Evolutionary conservation across 495 filamentous ascomycete genomes (phyloP).

Genomic region (Penicillium canariense): DNA sequence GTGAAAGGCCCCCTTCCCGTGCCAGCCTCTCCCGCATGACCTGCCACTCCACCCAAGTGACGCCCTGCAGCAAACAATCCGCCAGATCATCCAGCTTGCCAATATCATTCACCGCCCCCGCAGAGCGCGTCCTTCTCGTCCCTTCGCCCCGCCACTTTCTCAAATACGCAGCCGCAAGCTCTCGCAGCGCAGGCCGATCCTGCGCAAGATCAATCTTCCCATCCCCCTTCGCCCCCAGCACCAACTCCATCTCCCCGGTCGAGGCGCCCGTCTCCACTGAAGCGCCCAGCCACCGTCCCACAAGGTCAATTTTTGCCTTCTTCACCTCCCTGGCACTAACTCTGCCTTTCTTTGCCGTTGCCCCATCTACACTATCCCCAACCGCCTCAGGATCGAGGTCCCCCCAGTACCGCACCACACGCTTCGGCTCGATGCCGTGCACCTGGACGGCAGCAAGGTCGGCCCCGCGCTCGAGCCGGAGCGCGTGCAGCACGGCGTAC

Average conservation of each 20-base stretch:
- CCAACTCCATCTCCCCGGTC: not conserved
- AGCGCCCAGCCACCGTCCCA: constrained; percentile 52
- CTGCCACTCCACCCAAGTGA: constrained; percentile 86
- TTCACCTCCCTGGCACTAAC: constrained; percentile 44
- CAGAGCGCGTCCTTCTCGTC: constrained; percentile 21
- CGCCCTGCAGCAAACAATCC: constrained; percentile 82
- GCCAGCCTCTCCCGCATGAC: constrained; percentile 55
- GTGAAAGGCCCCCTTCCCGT: not conserved
- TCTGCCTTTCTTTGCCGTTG: constrained; percentile 26
- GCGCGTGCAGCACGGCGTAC: constrained; percentile 66
- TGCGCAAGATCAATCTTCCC: constrained; percentile 25
- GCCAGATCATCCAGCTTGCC: constrained; percentile 87
- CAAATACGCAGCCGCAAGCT: constrained; percentile 46
- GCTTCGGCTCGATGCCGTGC: constrained; percentile 38
- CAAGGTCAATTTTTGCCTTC: constrained; percentile 63
- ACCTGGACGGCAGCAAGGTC: constrained; percentile 24
- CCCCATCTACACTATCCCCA: not conserved
- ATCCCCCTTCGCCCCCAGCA: not conserved
- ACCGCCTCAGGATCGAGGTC: constrained; percentile 11
- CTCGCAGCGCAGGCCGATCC: constrained; percentile 33
- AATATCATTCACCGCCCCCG: constrained; percentile 24
- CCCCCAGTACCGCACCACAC: constrained; percentile 42
- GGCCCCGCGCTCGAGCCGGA: constrained; percentile 41
- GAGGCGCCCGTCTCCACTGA: not conserved
- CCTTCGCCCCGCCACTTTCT: constrained; percentile 36